phyloP scores from a whole-genome alignment of 495 filamentous ascomycete species.

The Lineolata rhizophorae region DNA sequence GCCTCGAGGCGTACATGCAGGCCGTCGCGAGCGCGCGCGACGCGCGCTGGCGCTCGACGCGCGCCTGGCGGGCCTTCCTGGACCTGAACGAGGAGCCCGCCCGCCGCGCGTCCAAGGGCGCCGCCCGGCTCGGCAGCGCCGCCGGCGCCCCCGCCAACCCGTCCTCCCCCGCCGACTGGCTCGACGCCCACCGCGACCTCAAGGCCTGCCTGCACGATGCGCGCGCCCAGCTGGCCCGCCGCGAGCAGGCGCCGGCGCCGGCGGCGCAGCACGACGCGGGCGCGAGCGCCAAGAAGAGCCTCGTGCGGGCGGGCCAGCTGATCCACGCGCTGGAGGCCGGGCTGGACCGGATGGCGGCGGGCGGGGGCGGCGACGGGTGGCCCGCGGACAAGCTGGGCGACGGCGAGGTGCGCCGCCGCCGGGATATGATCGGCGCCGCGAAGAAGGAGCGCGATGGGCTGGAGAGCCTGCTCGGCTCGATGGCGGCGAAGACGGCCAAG shows the following conservation, averaged over 20 bases:
- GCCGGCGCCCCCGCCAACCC: constrained; percentile 19
- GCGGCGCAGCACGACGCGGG: constrained; percentile 54
- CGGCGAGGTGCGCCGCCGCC: constrained; percentile 65
- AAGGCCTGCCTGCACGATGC: constrained; percentile 70
- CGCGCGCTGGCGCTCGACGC: constrained; percentile 62
- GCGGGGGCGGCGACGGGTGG: constrained; percentile 15
- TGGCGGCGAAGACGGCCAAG: constrained; percentile 31
- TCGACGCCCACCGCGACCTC: constrained; percentile 67
- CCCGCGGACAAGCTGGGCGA: constrained; percentile 37
- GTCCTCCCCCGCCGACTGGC: constrained; percentile 65
- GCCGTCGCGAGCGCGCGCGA: constrained; percentile 59
- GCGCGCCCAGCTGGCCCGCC: constrained; percentile 43
- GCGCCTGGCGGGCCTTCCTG: constrained; percentile 69
- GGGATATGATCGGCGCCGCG: constrained; percentile 56
- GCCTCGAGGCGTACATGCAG: constrained; percentile 60
- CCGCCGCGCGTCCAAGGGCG: constrained; percentile 23
- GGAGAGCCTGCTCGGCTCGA: constrained; percentile 55
- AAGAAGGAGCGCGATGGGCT: constrained; percentile 70
- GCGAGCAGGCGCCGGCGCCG: constrained; percentile 51
- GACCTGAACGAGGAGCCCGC: too few species aligned
- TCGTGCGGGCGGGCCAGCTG: constrained; percentile 53
- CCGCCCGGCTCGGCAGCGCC: constrained; percentile 1
- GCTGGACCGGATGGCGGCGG: constrained; percentile 27
- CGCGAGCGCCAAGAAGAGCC: constrained; percentile 55
- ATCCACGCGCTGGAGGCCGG: constrained; percentile 49